Base-by-base conservation (phyloP, 2,329 filamentous ascomycete species). In the Colletotrichum tanaceti region DNA sequence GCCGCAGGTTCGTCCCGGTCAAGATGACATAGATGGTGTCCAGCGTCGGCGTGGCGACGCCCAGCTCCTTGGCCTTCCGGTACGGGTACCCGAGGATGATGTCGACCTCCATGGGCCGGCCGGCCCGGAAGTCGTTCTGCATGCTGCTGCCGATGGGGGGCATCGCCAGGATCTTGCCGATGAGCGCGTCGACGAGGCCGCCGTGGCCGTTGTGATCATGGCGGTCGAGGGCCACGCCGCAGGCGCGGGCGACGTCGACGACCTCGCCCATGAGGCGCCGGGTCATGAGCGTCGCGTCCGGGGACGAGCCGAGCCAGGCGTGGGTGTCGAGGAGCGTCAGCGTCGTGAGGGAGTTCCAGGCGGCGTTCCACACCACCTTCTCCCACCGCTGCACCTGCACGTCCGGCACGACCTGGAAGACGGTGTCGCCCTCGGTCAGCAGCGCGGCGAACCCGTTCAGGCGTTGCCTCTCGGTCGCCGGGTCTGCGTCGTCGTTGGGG, bases 1-100 rank as follows among this genome's bases (percentile, higher is more conserved):
- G 60, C 4, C 65, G 16, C 6, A 68, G 47, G 44, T 79, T 79
- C 2, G 79, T 73, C 0, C 74, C 80, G 3, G 74, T 74, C n/a
- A 80, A 38, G 22, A 82, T 70, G 0, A 73, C 70, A 63, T 80
- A 81, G 14, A 82, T 71, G 0, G 78, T 78, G 55, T 81, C 77
- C 74, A 90, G 72, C 66, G 85, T 80, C 2, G 86, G 84, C 78
- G 87, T 85, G 67, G 86, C 80, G 10, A 87, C 78, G 0, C 86
- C 87, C 43, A 86, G 79, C 72, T 85, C 83, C 66, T 81, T 80
- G 0, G 85, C 88, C 65, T 87, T 84, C 62, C 81, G 77, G 6
- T 89, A 83, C 3, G 87, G 86, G 73, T 89, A 89, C 0, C 88
- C 88, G 14, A 90, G 73, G 59, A 90, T 89, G 5, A 89, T 85